Evolutionary conservation across 768 basidiomycete genomes (phyloP).

Genomic region (Leccinum rimulosum): DNA sequence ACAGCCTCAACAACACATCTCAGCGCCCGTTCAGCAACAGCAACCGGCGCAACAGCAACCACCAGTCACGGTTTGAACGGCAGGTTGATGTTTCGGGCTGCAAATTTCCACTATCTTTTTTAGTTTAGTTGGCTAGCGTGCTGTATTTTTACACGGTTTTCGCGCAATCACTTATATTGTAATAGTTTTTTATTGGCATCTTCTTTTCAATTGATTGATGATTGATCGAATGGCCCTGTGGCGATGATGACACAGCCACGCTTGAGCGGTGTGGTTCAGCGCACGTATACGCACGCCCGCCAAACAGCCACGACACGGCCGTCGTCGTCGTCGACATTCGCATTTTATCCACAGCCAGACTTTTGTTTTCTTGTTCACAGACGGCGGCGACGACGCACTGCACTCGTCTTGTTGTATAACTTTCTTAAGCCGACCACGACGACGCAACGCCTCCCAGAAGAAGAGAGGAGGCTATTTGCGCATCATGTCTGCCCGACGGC

Average conservation of each 20-base stretch:
- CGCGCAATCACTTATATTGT: neutral
- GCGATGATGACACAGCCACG: conserved; percentile 18
- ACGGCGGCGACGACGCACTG: conserved; percentile 8
- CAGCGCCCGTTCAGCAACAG: too few species aligned
- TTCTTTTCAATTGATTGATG: neutral
- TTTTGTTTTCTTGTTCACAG: neutral
- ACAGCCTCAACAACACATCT: neutral
- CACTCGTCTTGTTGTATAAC: conserved; percentile 16
- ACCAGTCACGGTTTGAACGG: neutral
- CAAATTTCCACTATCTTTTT: neutral
- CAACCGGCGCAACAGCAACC: neutral
- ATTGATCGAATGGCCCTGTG: neutral
- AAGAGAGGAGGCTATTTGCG: conserved; percentile 8
- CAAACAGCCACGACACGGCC: conserved; percentile 1
- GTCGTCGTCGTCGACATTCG: neutral
- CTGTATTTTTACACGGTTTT: neutral
- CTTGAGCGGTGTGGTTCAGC: conserved; percentile 2
- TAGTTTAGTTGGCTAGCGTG: neutral
- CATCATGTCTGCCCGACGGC: conserved; percentile 70
- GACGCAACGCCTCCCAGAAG: conserved; percentile 1
- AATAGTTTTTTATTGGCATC: too few species aligned
- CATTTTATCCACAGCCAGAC: neutral
- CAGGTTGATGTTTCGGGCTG: neutral
- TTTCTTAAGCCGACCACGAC: conserved; percentile 11
- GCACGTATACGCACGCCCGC: conserved; percentile 3